Base-by-base conservation (phyloP, 2,329 filamentous ascomycete species). In the Coleophoma crateriformis region DNA sequence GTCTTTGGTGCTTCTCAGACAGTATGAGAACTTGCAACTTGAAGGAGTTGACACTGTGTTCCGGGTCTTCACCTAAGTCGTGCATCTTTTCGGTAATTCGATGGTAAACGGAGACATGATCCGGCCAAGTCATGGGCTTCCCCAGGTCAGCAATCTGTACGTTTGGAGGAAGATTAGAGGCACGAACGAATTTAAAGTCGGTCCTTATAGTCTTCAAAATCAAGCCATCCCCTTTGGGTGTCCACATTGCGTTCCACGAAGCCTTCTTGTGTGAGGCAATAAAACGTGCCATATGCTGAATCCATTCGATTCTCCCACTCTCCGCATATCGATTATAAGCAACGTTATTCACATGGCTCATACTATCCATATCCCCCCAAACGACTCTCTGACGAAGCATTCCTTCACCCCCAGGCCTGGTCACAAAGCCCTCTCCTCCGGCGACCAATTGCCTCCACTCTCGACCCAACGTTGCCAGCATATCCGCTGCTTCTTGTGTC, bases 301-400 rank as follows among this genome's bases (percentile, higher is more conserved):
- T 77, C 85, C 88, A 95, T 61, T 90, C 88, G 33, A 92, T 79
- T 34, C 91, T 79, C 4, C 84, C 84, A 6, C 85, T 85, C 66
- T 96, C 91, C 34, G 90, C 90, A 66, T 88, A 95, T 53, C 87
- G 80, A 58, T 87, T 84, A 67, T 95, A 95, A 56, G 80, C 81
- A 54, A 91, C 84, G 60, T 95, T 95, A 66, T 95, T 96, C 45
- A 96, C 86, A 67, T 96, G 90, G 45, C 83, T 81, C 78, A 81
- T 81, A 57, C 67, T 70, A 56, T 82, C 88, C 86, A 90, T 89
- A 66, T 96, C 90, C 32, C 90, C 90, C 89, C 88, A 95, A 0
- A 81, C 82, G 20, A 95, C 84, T 55, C 77, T 74, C 52, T 88
- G 83, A 47, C 76, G 72, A 54, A 81, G 79, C 33, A 92, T 63